These are phyloP conservation scores for Macrotyloma uniflorum DNA, from an alignment of 306 rosid species.

Conservation along the genomic window DNA sequence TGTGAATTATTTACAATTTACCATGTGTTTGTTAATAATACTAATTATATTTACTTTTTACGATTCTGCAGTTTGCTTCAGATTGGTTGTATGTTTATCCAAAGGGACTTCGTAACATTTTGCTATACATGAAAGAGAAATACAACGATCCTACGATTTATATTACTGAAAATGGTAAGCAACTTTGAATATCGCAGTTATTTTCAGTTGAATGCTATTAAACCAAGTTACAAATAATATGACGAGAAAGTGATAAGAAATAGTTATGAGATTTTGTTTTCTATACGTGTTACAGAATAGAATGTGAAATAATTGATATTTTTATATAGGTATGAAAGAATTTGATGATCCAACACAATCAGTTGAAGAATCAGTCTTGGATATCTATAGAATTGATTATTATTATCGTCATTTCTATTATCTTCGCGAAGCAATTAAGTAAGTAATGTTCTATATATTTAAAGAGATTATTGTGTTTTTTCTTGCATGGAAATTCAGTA, in stretches of 20 bases:
- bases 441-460: background rate
- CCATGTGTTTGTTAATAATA: background rate
- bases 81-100: constrained; percentile 57
- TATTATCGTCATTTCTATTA: constrained; percentile 49
- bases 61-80: constrained; percentile 50
- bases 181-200: too few relatives aligned
- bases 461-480: background rate
- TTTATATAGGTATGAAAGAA: constrained; percentile 53
- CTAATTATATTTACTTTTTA: background rate
- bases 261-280: too few relatives aligned
- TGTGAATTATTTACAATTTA: background rate
- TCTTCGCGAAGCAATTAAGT: constrained; percentile 53
- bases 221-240: too few relatives aligned
- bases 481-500: background rate
- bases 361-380: constrained; percentile 47
- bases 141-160: constrained; percentile 61
- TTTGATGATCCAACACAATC: constrained; percentile 45
- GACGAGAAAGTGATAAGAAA: too few relatives aligned
- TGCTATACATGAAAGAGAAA: constrained; percentile 47
- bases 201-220: too few relatives aligned
- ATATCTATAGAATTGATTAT: constrained; percentile 55
- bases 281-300: background rate
- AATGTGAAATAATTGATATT: background rate
- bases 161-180: constrained; percentile 65
- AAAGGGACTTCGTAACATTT: constrained; percentile 47